Conservation (phyloP, 352 stramenopile species). For the Phytophthora fragariaefolia region DNA sequence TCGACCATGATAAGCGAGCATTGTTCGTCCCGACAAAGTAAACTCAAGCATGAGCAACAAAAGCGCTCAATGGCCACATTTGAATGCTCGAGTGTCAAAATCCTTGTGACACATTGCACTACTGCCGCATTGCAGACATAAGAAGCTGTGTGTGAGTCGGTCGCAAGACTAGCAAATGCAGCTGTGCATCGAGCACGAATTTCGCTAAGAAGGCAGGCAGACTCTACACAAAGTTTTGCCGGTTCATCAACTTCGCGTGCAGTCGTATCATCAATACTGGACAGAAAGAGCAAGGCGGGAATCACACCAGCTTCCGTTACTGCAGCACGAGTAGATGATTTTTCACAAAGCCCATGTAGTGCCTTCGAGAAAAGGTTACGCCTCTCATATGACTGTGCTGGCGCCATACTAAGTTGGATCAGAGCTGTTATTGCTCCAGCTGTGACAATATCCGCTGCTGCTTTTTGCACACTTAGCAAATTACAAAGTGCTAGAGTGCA, state of each 20-base stretch:
- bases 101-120: slow-evolving; percentile 59
- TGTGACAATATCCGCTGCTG: slow-evolving; percentile 69
- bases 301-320: slow-evolving; percentile 65
- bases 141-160: slow-evolving; percentile 42
- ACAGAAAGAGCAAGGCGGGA: slow-evolving; percentile 62
- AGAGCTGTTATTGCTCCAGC: slow-evolving; percentile 70
- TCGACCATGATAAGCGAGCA: slow-evolving; percentile 64
- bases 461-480: slow-evolving; percentile 76
- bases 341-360: slow-evolving; percentile 71
- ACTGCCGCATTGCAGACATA: slow-evolving; percentile 59
- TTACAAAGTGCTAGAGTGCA: slow-evolving; percentile 83
- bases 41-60: slow-evolving; percentile 74
- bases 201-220: slow-evolving; percentile 36
- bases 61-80: slow-evolving; percentile 73
- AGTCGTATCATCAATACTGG: slow-evolving; percentile 25
- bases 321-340: slow-evolving; percentile 48
- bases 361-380: slow-evolving; percentile 71
- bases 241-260: neutral
- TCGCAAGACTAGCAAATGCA: slow-evolving; percentile 66
- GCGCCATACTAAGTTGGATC: slow-evolving; percentile 65
- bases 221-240: neutral
- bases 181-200: slow-evolving; percentile 71
- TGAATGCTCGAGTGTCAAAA: slow-evolving; percentile 55
- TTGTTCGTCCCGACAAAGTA: slow-evolving; percentile 73
- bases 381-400: slow-evolving; percentile 52